Percentiles rank a stretch among this genome's conserved stretches.
Evolutionary conservation across 306 rosid genomes (phyloP).

Genomic region (Fagus crenata): DNA sequence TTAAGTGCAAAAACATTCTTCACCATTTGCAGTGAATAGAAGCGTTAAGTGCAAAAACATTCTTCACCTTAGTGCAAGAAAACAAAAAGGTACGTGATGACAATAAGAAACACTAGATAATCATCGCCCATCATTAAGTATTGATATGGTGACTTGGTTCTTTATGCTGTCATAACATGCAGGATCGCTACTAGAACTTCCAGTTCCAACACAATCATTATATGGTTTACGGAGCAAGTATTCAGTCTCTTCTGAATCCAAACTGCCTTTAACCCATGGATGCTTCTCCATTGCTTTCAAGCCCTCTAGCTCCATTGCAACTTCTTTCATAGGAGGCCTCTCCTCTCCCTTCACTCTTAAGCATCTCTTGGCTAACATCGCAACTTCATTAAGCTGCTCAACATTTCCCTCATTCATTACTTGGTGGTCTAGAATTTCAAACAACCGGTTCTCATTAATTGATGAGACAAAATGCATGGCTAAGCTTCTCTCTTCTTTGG

Average conservation of each 20-base stretch:
- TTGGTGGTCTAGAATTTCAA: slow-evolving; percentile 30
- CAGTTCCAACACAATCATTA: no score
- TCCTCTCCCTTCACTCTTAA: slow-evolving; percentile 41
- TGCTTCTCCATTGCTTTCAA: slow-evolving; percentile 11
- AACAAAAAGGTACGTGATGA: no score
- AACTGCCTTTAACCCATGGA: slow-evolving; percentile 10
- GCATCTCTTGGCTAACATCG: slow-evolving; percentile 31
- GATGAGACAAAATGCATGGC: slow-evolving; percentile 28
- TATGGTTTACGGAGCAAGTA: slow-evolving; percentile 5
- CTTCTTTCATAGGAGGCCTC: slow-evolving; percentile 50
- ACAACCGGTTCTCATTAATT: slow-evolving; percentile 23
- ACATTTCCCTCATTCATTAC: slow-evolving; percentile 20
- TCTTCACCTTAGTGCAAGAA: no score
- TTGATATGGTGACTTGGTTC: no score
- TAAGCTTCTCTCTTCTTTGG: slow-evolving; percentile 27
- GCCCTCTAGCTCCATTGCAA: slow-evolving; percentile 44
- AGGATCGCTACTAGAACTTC: no score
- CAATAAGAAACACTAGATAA: no score
- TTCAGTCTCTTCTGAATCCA: slow-evolving; percentile 16
- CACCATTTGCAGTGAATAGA: no score
- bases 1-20: no score
- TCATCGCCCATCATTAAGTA: no score
- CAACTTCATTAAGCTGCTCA: slow-evolving; percentile 31
- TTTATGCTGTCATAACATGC: no score
- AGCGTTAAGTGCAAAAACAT: no score